These are phyloP conservation scores for Suillus variegatus DNA, from an alignment of 768 basidiomycete species.

Conservation along the genomic window DNA sequence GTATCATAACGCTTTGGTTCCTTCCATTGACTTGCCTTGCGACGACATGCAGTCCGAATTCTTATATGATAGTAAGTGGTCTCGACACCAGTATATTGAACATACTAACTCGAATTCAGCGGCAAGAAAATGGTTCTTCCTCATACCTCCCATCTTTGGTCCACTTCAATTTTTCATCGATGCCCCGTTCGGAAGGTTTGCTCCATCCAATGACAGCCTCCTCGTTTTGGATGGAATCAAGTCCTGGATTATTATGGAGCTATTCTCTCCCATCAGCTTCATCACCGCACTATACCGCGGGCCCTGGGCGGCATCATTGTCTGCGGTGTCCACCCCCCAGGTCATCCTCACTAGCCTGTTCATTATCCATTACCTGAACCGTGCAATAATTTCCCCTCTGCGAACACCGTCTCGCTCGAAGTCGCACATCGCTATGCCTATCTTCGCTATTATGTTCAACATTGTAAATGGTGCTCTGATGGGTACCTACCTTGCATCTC, in stretches of 20 bases:
- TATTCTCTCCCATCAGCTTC: constrained; percentile 60
- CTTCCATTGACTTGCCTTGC: neutral
- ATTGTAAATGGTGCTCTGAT: constrained; percentile 58
- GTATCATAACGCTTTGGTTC: neutral
- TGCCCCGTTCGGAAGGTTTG: constrained; percentile 83
- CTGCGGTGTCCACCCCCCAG: constrained; percentile 40
- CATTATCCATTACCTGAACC: constrained; percentile 82
- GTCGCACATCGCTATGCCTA: constrained; percentile 65
- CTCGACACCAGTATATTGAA: neutral
- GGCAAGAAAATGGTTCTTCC: constrained; percentile 46
- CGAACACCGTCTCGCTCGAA: constrained; percentile 79
- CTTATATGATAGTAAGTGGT: constrained; percentile 26
- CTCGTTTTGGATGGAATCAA: constrained; percentile 59
- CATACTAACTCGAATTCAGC: constrained; percentile 22
- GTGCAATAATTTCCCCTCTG: constrained; percentile 77
- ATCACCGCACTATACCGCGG: constrained; percentile 48
- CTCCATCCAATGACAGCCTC: constrained; percentile 44
- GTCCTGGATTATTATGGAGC: constrained; percentile 82
- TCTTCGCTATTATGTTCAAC: constrained; percentile 67
- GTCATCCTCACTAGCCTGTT: constrained; percentile 58
- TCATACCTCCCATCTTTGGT: constrained; percentile 36
- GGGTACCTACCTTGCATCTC: constrained; percentile 70
- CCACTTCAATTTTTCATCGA: constrained; percentile 54
- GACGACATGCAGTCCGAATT: constrained; percentile 16
- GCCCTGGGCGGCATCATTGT: constrained; percentile 44